These are phyloP conservation scores for Saccharomycopsis sp. DNA, from an alignment of 805 yeast genomes.

Conservation along the genomic window DNA sequence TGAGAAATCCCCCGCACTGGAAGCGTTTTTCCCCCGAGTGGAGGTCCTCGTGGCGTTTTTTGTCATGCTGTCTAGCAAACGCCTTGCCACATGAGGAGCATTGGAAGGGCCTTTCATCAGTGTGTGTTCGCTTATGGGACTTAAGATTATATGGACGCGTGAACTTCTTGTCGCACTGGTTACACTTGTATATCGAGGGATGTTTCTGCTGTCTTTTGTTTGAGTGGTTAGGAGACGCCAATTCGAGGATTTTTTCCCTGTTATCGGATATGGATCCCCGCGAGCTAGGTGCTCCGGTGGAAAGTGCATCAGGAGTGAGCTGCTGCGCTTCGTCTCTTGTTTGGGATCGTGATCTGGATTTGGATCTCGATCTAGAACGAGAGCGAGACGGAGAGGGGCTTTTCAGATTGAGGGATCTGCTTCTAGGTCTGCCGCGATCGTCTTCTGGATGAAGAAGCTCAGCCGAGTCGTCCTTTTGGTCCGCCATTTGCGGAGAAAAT, in stretches of 20 bases:
- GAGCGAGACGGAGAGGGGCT: slow-evolving; percentile 20
- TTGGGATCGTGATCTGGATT: slow-evolving; percentile 26
- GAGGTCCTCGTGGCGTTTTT: slow-evolving; percentile 67
- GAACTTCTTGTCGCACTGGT: slow-evolving; percentile 76
- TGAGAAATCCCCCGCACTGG: slow-evolving; percentile 60
- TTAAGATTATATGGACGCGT: slow-evolving; percentile 91
- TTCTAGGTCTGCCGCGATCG: slow-evolving; percentile 31
- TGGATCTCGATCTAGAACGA: slow-evolving; percentile 31
- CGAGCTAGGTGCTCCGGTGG: background rate
- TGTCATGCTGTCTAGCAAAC: slow-evolving; percentile 73
- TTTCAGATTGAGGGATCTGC: slow-evolving; percentile 16
- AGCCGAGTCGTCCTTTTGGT: slow-evolving; percentile 9
- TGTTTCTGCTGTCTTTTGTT: slow-evolving; percentile 58
- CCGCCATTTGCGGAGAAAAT: slow-evolving; percentile 3
- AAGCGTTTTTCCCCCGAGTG: slow-evolving; percentile 72
- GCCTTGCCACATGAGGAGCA: slow-evolving; percentile 75
- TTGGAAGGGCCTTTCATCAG: slow-evolving; percentile 72
- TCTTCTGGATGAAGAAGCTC: slow-evolving; percentile 33
- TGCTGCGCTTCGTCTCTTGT: background rate
- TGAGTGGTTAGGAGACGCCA: slow-evolving; percentile 52
- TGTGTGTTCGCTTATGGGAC: slow-evolving; percentile 86
- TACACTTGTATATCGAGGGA: slow-evolving; percentile 72
- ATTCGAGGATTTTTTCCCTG: slow-evolving; percentile 52
- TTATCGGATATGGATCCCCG: slow-evolving; percentile 6
- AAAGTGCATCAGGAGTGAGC: background rate